These are phyloP conservation scores for Trichomonas tenax DNA, from an alignment of 208 protist genomes.

Conservation along the genomic window DNA sequence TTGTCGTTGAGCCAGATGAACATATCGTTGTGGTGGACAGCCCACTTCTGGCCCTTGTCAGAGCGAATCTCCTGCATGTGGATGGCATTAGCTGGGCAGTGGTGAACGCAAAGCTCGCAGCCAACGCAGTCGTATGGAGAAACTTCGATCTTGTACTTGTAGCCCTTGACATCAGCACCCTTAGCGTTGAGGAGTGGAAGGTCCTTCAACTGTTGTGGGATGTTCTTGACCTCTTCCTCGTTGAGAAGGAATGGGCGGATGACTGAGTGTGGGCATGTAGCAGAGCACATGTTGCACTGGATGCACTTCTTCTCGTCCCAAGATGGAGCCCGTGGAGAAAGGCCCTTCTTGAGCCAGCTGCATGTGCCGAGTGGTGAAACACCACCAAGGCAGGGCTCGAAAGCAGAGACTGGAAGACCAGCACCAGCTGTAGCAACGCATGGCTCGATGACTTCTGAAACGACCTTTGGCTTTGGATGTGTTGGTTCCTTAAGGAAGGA, in stretches of 20 bases:
- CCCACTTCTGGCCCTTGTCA: neutral
- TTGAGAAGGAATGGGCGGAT: constrained; percentile 51
- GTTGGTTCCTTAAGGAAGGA: neutral
- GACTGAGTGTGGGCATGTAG: constrained; percentile 54
- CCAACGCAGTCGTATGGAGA: constrained; percentile 53
- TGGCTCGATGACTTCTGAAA: neutral
- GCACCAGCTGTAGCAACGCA: neutral
- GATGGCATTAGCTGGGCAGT: constrained; percentile 46
- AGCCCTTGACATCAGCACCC: constrained; percentile 29
- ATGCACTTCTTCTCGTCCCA: constrained; percentile 52
- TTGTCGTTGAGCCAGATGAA: neutral
- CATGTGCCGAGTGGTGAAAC: neutral
- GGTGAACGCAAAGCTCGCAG: constrained; percentile 46
- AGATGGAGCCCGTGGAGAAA: constrained; percentile 30
- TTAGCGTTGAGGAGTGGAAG: neutral
- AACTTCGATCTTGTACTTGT: constrained; percentile 45
- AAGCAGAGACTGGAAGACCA: neutral
- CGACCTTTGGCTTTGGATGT: neutral
- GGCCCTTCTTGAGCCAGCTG: neutral
- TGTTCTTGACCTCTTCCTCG: neutral
- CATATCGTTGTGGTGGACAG: neutral
- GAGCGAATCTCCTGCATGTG: neutral
- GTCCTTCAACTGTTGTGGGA: neutral
- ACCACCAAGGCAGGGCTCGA: neutral
- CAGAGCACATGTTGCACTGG: constrained; percentile 51